A percentile compares a stretch with the other conserved stretches of the same genome.
Evolutionary conservation across 345 rosid species (phyloP).

Genomic region (Hypericum perforatum): DNA sequence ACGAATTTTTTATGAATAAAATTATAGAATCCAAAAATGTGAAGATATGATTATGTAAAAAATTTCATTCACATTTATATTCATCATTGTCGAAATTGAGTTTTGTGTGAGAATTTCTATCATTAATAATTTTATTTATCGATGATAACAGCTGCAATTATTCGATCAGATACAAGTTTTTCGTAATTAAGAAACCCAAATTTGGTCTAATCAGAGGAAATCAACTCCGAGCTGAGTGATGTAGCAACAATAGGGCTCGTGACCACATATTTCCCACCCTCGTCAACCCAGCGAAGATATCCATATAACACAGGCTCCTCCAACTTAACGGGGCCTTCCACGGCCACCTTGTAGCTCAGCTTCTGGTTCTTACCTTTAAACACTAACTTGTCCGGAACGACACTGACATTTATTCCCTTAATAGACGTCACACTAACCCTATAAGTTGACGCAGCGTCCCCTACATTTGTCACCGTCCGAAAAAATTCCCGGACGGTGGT

Average conservation of each 20-base stretch:
- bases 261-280: conserved; percentile 31
- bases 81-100: too few species aligned
- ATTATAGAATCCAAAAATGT: too few species aligned
- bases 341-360: conserved; percentile 36
- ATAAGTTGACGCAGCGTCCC: conserved; percentile 29
- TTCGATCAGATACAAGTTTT: too few species aligned
- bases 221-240: conserved; percentile 12
- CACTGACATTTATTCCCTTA: conserved; percentile 35
- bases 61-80: too few species aligned
- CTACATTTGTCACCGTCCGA: conserved; percentile 46
- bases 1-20: too few species aligned
- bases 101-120: too few species aligned
- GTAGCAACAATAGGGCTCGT: conserved; percentile 52
- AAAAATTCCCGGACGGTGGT: conserved; percentile 18
- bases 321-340: conserved; percentile 38
- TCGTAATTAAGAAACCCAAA: too few species aligned
- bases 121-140: too few species aligned
- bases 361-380: conserved; percentile 37
- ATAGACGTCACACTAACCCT: conserved; percentile 33
- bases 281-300: conserved; percentile 45
- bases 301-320: conserved; percentile 35
- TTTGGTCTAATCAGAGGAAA: conserved; percentile 1
- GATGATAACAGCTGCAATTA: too few species aligned
- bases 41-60: too few species aligned
- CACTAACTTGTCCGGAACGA: conserved; percentile 43